Conservation (phyloP, 345 rosid species). For the Noccaea caerulescens region DNA sequence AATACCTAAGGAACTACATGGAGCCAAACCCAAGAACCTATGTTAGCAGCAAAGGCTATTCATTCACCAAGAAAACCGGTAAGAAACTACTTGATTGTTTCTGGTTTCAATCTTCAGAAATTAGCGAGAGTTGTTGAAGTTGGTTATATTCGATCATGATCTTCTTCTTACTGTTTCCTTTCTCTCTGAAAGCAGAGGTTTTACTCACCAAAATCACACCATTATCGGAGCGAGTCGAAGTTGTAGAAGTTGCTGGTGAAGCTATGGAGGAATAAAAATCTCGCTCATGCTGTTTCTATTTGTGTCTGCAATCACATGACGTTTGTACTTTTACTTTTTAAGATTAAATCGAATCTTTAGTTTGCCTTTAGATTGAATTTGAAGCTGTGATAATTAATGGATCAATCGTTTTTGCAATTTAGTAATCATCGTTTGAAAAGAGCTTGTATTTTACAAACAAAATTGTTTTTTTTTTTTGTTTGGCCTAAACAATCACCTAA, state of each 20-base stretch:
- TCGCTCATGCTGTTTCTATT: too few relatives aligned
- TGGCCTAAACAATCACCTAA: background rate
- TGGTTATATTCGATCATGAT: background rate
- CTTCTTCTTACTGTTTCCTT: slow-evolving; percentile 8
- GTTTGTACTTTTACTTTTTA: too few relatives aligned
- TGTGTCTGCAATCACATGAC: too few relatives aligned
- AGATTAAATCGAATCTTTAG: too few relatives aligned
- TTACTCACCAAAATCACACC: slow-evolving; percentile 66
- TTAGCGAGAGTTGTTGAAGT: background rate
- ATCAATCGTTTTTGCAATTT: slow-evolving; percentile 5
- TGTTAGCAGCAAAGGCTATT: slow-evolving; percentile 57
- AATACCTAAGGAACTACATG: slow-evolving; percentile 78
- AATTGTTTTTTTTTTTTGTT: background rate
- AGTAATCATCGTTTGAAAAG: background rate
- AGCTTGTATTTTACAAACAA: background rate
- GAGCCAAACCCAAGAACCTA: slow-evolving; percentile 79
- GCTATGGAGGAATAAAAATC: slow-evolving; percentile 63
- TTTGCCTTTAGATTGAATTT: too few relatives aligned
- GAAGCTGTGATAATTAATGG: background rate
- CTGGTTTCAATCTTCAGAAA: too few relatives aligned
- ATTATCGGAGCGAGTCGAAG: slow-evolving; percentile 54
- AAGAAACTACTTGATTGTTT: slow-evolving; percentile 23
- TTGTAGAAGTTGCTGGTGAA: slow-evolving; percentile 58
- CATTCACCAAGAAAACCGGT: slow-evolving; percentile 81
- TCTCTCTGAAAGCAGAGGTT: slow-evolving; percentile 58